Conservation (phyloP, 805 yeast species). For the Pichia nanzhaoensis region DNA sequence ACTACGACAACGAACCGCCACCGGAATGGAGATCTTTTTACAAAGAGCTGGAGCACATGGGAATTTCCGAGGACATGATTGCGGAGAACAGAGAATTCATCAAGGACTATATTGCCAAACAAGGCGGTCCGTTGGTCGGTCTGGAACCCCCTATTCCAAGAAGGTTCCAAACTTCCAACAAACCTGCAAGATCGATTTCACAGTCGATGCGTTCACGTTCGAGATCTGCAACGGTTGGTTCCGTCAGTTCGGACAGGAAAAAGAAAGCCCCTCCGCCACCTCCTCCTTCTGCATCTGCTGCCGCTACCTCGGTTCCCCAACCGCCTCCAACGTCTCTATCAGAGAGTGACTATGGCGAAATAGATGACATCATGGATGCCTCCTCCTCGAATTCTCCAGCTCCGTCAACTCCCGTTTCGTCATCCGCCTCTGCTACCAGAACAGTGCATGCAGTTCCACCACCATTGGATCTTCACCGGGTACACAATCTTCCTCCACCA, state of each 20-base stretch:
- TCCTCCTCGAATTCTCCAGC: conserved; percentile 5
- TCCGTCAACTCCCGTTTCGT: conserved; percentile 14
- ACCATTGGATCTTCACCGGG: conserved; percentile 5
- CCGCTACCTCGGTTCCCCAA: too few relatives aligned
- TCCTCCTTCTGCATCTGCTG: conserved; percentile 32
- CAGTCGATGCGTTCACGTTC: conserved; percentile 10
- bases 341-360: conserved; percentile 11
- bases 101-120: conserved; percentile 65
- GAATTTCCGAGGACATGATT: conserved; percentile 83
- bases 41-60: conserved; percentile 64
- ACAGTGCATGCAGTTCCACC: conserved; percentile 16
- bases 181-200: background rate
- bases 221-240: conserved; percentile 11
- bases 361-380: conserved; percentile 1
- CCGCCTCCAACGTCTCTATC: conserved; percentile 5
- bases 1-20: conserved; percentile 76
- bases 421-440: conserved; percentile 5
- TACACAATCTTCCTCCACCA: conserved; percentile 15
- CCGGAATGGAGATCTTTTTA: conserved; percentile 78
- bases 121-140: conserved; percentile 77
- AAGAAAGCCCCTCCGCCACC: conserved; percentile 36
- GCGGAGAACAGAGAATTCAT: conserved; percentile 80
- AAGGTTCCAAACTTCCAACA: conserved; percentile 34
- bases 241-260: conserved; percentile 13
- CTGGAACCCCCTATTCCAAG: conserved; percentile 81